phyloP scores from a whole-genome alignment of 352 stramenopile species.

The Phytophthora ohioensis region DNA sequence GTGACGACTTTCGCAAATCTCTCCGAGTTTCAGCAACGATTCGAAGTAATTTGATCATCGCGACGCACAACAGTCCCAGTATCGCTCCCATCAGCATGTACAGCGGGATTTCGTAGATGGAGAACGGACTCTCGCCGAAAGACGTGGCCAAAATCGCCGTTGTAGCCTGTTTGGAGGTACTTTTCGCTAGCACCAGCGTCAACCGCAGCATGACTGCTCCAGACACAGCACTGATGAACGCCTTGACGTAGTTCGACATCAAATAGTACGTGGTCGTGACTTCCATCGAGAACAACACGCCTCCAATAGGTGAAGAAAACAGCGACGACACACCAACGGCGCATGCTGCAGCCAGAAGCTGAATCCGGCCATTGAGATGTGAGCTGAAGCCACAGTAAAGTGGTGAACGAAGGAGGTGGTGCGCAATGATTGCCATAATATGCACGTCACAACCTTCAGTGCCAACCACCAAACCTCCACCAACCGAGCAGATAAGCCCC shows the following conservation, averaged over 20 bases:
- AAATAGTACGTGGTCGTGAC: background rate
- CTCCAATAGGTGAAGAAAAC: background rate
- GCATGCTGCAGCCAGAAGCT: background rate
- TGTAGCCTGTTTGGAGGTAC: background rate
- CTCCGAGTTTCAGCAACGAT: conserved; percentile 47
- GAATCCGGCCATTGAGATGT: background rate
- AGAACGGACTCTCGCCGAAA: background rate
- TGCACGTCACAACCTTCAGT: background rate
- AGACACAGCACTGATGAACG: conserved; percentile 1
- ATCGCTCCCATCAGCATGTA: background rate
- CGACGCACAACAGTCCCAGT: background rate
- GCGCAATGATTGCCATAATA: background rate
- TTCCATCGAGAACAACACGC: conserved; percentile 2
- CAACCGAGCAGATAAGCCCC: background rate
- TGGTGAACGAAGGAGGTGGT: background rate
- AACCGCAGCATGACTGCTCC: background rate
- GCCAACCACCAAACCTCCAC: background rate
- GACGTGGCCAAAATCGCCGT: background rate
- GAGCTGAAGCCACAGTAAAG: background rate
- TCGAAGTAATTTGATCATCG: conserved; percentile 2
- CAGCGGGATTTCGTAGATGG: background rate
- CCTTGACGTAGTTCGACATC: conserved; percentile 1
- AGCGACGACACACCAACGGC: background rate
- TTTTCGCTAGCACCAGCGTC: background rate
- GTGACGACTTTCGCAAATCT: conserved; percentile 8